These are phyloP conservation scores for Melaleuca alternifolia DNA, from an alignment of 345 rosid species.

Conservation along the genomic window DNA sequence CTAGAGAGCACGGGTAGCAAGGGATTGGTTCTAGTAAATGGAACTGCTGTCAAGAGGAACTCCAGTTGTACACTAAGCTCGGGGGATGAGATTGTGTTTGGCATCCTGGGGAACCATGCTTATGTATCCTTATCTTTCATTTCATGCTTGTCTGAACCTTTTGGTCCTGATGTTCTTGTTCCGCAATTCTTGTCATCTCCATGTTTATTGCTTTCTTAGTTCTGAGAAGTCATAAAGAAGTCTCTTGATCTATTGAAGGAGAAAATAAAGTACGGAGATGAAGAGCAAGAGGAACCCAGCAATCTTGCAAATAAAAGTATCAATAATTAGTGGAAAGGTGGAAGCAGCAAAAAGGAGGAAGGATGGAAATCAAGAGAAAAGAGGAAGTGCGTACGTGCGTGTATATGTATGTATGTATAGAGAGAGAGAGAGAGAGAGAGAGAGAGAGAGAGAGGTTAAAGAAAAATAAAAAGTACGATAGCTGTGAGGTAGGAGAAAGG, in stretches of 20 bases:
- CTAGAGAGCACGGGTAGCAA: conserved; percentile 65
- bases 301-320: neutral
- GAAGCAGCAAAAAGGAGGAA: neutral
- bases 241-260: neutral
- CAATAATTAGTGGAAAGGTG: neutral
- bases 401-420: neutral
- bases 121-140: conserved; percentile 60
- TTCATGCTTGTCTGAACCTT: neutral
- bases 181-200: neutral
- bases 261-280: neutral
- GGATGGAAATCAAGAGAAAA: neutral
- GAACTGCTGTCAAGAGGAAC: conserved; percentile 37
- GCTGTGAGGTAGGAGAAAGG: neutral
- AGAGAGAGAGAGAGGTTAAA: neutral
- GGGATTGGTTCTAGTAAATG: conserved; percentile 63
- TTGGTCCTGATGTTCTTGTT: neutral
- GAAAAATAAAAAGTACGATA: neutral
- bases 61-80: conserved; percentile 36
- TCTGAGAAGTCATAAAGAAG: neutral
- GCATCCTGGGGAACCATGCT: conserved; percentile 48
- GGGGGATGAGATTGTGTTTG: conserved; percentile 77
- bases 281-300: neutral
- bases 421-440: neutral
- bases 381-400: neutral
- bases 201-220: neutral